Evolutionary conservation across 495 filamentous ascomycete species (phyloP), one percentile per base, ranked within the genome.

Genomic region (Penicillium subrubescens): DNA sequence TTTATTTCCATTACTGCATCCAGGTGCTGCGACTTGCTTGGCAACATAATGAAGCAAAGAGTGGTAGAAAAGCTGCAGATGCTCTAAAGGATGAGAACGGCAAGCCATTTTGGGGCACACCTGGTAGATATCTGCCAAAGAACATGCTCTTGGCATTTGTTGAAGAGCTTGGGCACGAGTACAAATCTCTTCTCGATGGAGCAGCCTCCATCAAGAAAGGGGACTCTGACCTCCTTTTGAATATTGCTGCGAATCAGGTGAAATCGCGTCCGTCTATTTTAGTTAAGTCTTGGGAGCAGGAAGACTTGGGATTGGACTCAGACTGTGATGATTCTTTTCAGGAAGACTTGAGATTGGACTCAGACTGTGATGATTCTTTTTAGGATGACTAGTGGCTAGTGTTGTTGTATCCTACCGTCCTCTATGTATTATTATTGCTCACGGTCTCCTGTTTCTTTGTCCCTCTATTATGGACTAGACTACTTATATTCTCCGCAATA

Each of bases 1-100:
- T 73, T 5, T 73, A 71, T 37, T 73, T 66, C 48, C 71, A 73
- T 29, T 73, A 67, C 50, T 71, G 68, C 46, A 29, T 66, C 10
- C 59, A 66, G 29, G 48, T 69, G 7, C 46, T 71, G 21, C 57
- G 68, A 34, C 33, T 55, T 19, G 31, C 57, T 8, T 71, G 63
- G 71, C 60, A 54, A 50, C 60, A 67, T 37, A 57, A 23, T 50
- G 46, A 50, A 12, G 23, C 46, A 21, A 21, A 27, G 14, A 50
- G 46, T 27, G 17, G 17, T 21, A 27, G 7, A 21, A 27, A 71
- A 50, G 60, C 69, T 1, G 52, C 59, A 7, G 25, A 52, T 10
- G 21, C 51, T 25, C 63, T 69, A 15, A 23, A 60, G 35, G 60
- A 63, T 52, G 69, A 71, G 63, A 29, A 56, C 52, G 65, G 65